Evolutionary conservation across 768 basidiomycete species (phyloP).

Genomic region (Boletus sp.): DNA sequence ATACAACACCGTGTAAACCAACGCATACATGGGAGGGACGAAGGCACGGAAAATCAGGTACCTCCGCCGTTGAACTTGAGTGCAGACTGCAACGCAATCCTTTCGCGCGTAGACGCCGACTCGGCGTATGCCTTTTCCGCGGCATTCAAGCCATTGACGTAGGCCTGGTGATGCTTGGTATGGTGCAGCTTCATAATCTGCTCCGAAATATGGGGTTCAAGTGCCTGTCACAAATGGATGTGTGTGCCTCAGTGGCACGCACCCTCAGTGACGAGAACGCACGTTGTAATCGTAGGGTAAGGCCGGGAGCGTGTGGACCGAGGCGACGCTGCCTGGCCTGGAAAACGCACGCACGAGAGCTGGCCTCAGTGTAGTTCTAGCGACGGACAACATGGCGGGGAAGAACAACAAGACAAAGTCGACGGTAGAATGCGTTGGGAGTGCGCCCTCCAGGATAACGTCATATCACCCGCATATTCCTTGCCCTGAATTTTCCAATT

Average conservation of each 20-base stretch:
- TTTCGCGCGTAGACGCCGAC: constrained; percentile 60
- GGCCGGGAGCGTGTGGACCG: constrained; percentile 70
- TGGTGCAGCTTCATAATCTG: constrained; percentile 96
- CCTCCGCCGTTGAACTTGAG: constrained; percentile 99
- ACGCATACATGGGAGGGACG: neutral
- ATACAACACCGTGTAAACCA: neutral
- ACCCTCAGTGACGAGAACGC: constrained; percentile 16
- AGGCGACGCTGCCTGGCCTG: constrained; percentile 39
- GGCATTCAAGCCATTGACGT: constrained; percentile 92
- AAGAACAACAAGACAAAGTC: neutral
- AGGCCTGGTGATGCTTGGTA: constrained; percentile 86
- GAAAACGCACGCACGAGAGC: constrained; percentile 45
- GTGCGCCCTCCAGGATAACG: constrained; percentile 2
- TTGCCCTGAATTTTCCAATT: neutral
- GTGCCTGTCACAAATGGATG: constrained; percentile 48
- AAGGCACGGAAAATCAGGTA: constrained; percentile 21
- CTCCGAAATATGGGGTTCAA: constrained; percentile 88
- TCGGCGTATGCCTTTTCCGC: constrained; percentile 83
- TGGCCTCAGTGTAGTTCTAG: constrained; percentile 43
- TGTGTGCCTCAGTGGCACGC: neutral
- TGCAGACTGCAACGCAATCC: constrained; percentile 84
- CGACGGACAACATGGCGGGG: constrained; percentile 45
- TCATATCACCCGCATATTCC: neutral
- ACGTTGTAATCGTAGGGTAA: constrained; percentile 83
- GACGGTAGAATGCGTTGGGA: neutral